Evolutionary conservation across 2,329 filamentous ascomycete species (phyloP), one percentile per base, ranked within the genome.

Genomic region (Sporothrix globosa): DNA sequence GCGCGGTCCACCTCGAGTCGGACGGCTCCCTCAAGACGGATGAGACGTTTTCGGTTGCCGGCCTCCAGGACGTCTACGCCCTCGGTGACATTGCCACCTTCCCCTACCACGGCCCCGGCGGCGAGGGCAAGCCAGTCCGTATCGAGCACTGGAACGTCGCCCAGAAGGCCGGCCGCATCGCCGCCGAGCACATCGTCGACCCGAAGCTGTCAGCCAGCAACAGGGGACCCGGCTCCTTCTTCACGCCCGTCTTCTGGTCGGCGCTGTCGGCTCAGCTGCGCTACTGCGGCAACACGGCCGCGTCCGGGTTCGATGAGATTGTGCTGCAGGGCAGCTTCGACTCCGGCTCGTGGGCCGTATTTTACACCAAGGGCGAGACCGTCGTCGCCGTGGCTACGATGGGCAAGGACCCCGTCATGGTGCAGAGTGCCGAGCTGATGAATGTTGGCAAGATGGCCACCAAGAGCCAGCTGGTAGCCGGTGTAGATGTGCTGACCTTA

Each of bases 131-230:
- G 58, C 85, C 86, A 21, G 88, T 91, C 0, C 90, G 96, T 73
- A 97, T 98, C 77, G 96, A 99, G 84, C 96, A 99, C 79, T 99
- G 96, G 96, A 95, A 97, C 80, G 96, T 99, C 2, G 96, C 96
- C 4, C 96, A 98, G 78, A 97, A 98, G 77, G 85, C 92, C 1
- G 96, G 96, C 2, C 91, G 95, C 56, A 86, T 87, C 30, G 95
- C 91, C 0, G 96, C 93, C 1, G 84, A 85, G 68, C 88, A 92
- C 75, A 97, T 99, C 77, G 86, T 89, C 74, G 84, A 91, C 76
- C 86, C 90, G 0, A 80, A 85, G 9, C 79, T 17, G 56, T 19
- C 85, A 60, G 84, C 85, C 73, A 84, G 89, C 0, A 89, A 91
- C 75, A 27, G 60, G 34, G 17, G 84, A 89, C 0, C 89, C 91